Percentiles rank a stretch among this genome's conserved stretches.
Evolutionary conservation across 106 monocot species (phyloP).

Genomic region (Apostasia shenzhenica): DNA sequence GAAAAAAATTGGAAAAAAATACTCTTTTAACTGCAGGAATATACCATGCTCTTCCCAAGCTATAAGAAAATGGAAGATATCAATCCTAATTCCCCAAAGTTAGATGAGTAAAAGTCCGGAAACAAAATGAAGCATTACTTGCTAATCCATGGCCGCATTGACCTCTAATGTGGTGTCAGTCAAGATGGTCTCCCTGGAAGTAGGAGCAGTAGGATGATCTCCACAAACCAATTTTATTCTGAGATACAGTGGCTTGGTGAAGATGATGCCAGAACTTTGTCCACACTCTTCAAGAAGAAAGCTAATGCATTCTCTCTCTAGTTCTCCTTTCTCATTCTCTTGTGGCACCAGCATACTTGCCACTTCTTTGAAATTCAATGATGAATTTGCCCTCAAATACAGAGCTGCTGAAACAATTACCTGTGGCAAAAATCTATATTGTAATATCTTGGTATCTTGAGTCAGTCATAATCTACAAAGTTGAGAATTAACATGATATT

Average conservation of each 20-base stretch:
- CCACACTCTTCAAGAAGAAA: slow-evolving; percentile 28
- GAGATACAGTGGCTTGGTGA: slow-evolving; percentile 59
- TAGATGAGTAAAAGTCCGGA: no score
- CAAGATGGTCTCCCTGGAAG: slow-evolving; percentile 43
- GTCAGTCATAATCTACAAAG: not conserved
- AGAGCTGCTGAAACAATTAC: slow-evolving; percentile 61
- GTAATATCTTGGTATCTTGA: not conserved
- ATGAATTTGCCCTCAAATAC: slow-evolving; percentile 46
- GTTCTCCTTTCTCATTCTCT: slow-evolving; percentile 2
- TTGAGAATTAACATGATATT: no score
- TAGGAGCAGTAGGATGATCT: slow-evolving; percentile 48
- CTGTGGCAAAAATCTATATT: slow-evolving; percentile 15
- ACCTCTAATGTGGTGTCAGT: slow-evolving; percentile 50
- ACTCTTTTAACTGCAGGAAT: no score
- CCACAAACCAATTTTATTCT: slow-evolving; percentile 53
- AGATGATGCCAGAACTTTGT: slow-evolving; percentile 30
- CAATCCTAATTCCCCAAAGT: no score
- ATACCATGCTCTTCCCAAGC: no score
- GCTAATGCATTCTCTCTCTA: slow-evolving; percentile 20
- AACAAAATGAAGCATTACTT: not conserved
- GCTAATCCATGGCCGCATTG: slow-evolving; percentile 31
- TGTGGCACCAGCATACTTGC: slow-evolving; percentile 20
- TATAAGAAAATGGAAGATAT: no score
- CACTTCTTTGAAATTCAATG: not conserved
- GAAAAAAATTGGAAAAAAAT: no score